Conservation (phyloP, 2,329 filamentous ascomycete genomes). For the Lachnellula arida region DNA sequence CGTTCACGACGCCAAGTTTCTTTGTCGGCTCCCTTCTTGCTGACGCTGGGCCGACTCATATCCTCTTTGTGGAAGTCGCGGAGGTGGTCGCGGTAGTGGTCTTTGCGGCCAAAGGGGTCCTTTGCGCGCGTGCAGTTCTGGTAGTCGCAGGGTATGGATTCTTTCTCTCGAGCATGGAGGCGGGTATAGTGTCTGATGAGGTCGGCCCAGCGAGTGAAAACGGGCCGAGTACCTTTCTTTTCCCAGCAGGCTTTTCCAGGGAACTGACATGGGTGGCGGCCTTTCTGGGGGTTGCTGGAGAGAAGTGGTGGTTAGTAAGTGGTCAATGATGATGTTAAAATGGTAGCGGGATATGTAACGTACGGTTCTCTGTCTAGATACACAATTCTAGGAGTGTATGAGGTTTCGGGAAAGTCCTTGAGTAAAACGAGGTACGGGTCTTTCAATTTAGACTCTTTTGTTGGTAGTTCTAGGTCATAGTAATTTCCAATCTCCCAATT, state of each 20-base stretch:
- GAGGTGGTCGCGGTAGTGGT: conserved; percentile 46
- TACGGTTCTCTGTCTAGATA: conserved; percentile 6
- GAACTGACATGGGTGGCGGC: conserved; percentile 17
- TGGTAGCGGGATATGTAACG: neutral
- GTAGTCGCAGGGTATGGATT: conserved; percentile 29
- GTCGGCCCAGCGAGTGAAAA: conserved; percentile 33
- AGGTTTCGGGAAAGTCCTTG: neutral
- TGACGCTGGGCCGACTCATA: conserved; percentile 20
- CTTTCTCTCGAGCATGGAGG: conserved; percentile 26
- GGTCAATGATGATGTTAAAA: neutral
- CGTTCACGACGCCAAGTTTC: conserved; percentile 22
- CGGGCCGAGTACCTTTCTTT: neutral
- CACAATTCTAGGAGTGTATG: neutral
- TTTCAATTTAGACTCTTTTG: neutral
- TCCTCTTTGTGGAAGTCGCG: conserved; percentile 44
- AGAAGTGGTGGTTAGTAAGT: neutral
- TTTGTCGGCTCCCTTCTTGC: conserved; percentile 10
- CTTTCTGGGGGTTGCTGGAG: conserved; percentile 12
- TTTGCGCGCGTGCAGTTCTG: conserved; percentile 27
- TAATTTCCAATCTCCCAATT: neutral
- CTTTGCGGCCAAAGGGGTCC: conserved; percentile 41
- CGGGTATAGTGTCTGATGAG: conserved; percentile 35
- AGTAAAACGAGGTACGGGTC: conserved; percentile 1
- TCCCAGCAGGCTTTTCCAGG: conserved; percentile 18
- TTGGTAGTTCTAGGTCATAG: conserved; percentile 3